Evolutionary conservation across 306 rosid species (phyloP).

Genomic region (Abrus pulchellus): DNA sequence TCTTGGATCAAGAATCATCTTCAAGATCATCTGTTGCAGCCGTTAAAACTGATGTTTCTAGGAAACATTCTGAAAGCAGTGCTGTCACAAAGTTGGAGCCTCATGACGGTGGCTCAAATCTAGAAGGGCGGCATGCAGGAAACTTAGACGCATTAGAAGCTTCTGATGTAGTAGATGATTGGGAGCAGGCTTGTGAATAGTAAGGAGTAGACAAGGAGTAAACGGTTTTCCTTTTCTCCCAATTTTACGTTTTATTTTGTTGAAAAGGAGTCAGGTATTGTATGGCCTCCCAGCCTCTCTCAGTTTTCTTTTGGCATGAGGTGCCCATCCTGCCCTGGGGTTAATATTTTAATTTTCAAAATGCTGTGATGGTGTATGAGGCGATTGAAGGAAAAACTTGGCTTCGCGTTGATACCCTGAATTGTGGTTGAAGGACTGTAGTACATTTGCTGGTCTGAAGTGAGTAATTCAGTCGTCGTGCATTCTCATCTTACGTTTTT

Average conservation of each 20-base stretch:
- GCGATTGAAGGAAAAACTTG: neutral
- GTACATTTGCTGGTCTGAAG: neutral
- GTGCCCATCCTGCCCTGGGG: neutral
- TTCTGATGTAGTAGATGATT: constrained; percentile 84
- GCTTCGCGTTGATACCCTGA: neutral
- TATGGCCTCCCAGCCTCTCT: neutral
- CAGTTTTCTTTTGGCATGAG: neutral
- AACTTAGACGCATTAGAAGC: constrained; percentile 45
- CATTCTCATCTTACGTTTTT: constrained; percentile 8
- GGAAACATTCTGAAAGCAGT: constrained; percentile 8
- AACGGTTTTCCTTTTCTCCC: neutral
- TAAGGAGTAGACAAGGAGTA: constrained; percentile 1
- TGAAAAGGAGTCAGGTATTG: constrained; percentile 8
- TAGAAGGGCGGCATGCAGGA: constrained; percentile 48
- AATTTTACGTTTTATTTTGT: neutral
- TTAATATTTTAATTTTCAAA: neutral
- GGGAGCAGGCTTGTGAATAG: constrained; percentile 86
- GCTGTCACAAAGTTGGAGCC: constrained; percentile 41
- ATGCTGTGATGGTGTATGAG: constrained; percentile 24
- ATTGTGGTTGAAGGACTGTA: neutral
- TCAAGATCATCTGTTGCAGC: constrained; percentile 56
- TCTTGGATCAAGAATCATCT: constrained; percentile 60
- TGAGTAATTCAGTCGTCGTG: neutral
- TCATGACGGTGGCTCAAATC: constrained; percentile 44
- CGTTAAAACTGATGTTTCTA: constrained; percentile 26